Conservation (phyloP, 768 basidiomycete genomes). For the Xanthoconium stramineum region DNA sequence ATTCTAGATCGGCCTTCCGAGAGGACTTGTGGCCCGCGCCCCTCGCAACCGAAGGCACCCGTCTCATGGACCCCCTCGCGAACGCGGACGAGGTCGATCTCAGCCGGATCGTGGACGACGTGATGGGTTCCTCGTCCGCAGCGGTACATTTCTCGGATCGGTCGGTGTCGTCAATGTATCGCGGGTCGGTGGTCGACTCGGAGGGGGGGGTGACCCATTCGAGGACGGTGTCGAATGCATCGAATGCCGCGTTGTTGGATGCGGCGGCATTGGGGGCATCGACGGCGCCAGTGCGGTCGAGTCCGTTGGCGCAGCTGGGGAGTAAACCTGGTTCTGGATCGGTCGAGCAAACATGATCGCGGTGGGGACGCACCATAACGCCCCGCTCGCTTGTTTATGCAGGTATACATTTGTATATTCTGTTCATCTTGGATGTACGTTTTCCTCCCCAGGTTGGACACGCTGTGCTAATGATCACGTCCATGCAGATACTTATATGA, state of each 20-base stretch:
- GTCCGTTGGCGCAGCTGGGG: conserved; percentile 18
- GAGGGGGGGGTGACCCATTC: conserved; percentile 17
- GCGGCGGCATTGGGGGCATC: conserved; percentile 18
- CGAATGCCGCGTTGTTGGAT: conserved; percentile 22
- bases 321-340: neutral
- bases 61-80: conserved; percentile 22
- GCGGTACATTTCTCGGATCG: conserved; percentile 20
- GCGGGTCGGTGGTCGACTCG: conserved; percentile 7
- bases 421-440: too few species aligned
- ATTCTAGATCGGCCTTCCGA: conserved; percentile 45
- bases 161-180: conserved; percentile 24
- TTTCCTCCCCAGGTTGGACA: too few species aligned
- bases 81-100: conserved; percentile 33
- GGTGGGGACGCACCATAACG: too few species aligned
- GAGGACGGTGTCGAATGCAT: conserved; percentile 18
- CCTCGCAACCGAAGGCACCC: conserved; percentile 21
- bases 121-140: conserved; percentile 40
- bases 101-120: conserved; percentile 43
- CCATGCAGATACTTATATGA: too few species aligned
- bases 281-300: conserved; percentile 11
- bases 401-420: too few species aligned
- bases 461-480: too few species aligned
- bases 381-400: too few species aligned
- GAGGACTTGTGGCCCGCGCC: conserved; percentile 46
- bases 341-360: too few species aligned